Base-by-base conservation (phyloP, 2,329 filamentous ascomycete genomes). In the Microsporum ferrugineum region DNA sequence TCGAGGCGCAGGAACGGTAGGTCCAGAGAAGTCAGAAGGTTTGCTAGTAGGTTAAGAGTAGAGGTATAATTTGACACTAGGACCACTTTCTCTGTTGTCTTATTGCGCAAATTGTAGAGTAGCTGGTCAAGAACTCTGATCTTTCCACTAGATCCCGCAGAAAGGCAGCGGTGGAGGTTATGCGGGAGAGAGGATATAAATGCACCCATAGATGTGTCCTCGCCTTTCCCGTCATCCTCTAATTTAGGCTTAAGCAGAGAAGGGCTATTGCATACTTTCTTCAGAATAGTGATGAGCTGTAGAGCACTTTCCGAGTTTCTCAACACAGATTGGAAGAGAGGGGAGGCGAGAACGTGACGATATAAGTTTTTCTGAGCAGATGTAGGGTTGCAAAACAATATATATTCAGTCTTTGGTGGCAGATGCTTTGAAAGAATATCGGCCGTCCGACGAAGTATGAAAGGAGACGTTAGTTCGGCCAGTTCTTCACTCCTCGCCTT, bases 41-140 rank as follows among this genome's bases (percentile, higher is more conserved):
- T 80, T 49, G 80, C 81, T 2, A 89, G 80, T 63, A 89, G 78
- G 66, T 87, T 84, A 7, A 89, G 79, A 0, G 87, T 89, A 7
- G 84, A 83, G 0, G 87, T 89, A 69, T 88, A 89, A 68, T 89
- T 88, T 23, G 86, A 88, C n/a, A 89, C 85, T 6, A 89, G 77
- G 7, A 89, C 85, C 29, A 89, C 81, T 67, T 89, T 89, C 67
- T 89, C 87, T 0, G 79, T 74, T 0, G 86, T 88, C 0, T 77
- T 82, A 1, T 76, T 80, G 57, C 79, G 80, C 29, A 89, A 78
- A 8, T 78, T 79, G 65, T 85, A 80, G 1, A 89, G 73, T 6
- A 89, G 76, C 59, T 82, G 79, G 68, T 89, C 85, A 2, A 89
- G 76, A 1, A 88, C 81, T 49, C 84, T 80, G 27, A 89, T 76